Evolutionary conservation across 2,329 filamentous ascomycete species (phyloP).

Genomic region (Albophoma yamanashiensis): DNA sequence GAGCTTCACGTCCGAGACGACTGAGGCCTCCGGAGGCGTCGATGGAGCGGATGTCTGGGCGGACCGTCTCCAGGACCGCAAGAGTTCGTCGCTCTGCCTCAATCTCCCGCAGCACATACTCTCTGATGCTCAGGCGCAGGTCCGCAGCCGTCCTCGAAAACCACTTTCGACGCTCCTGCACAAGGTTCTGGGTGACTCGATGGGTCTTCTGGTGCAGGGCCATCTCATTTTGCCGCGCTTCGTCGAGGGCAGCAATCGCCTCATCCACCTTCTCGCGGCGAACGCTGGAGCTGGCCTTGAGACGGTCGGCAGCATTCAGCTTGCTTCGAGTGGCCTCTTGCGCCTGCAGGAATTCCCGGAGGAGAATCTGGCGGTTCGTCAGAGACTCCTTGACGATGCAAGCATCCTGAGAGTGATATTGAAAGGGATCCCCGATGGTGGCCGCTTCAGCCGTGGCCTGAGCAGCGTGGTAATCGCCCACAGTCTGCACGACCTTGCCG

Average conservation of each 20-base stretch:
- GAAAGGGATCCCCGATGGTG: conserved; percentile 83
- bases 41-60: conserved; percentile 86
- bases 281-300: conserved; percentile 79
- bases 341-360: conserved; percentile 85
- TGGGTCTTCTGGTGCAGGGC: conserved; percentile 79
- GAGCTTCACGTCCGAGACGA: conserved; percentile 77
- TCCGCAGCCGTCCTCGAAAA: conserved; percentile 80
- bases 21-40: conserved; percentile 85
- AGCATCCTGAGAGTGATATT: conserved; percentile 90
- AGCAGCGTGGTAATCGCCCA: conserved; percentile 90
- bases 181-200: conserved; percentile 78
- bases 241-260: conserved; percentile 82
- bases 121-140: conserved; percentile 70
- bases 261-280: conserved; percentile 95
- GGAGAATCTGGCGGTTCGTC: conserved; percentile 92
- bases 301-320: conserved; percentile 73
- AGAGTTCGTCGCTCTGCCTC: conserved; percentile 89
- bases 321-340: conserved; percentile 78
- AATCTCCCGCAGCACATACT: conserved; percentile 90
- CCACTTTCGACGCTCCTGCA: conserved; percentile 85
- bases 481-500: conserved; percentile 84
- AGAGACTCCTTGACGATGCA: conserved; percentile 98
- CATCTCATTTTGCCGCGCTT: conserved; percentile 71
- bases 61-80: conserved; percentile 84
- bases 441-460: conserved; percentile 96